Evolutionary conservation across 2,329 filamentous ascomycete species (phyloP).

Genomic region (Fusarium sp.): DNA sequence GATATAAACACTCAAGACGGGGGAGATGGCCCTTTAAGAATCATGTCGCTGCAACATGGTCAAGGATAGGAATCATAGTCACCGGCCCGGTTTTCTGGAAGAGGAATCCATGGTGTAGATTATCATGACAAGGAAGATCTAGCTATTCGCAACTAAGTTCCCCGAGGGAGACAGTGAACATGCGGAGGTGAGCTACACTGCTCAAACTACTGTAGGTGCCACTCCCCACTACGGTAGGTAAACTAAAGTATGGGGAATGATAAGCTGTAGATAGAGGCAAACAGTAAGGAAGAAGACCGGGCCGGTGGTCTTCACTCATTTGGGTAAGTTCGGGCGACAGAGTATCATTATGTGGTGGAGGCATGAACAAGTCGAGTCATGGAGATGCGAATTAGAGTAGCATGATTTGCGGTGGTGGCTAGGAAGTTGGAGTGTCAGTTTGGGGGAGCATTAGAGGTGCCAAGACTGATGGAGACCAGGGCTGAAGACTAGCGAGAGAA

Average conservation of each 20-base stretch:
- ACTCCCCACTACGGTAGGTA: constrained; percentile 32
- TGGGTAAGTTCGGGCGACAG: constrained; percentile 27
- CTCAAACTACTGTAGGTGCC: constrained; percentile 8
- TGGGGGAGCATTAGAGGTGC: constrained; percentile 31
- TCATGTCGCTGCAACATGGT: constrained; percentile 23
- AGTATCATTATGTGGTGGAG: constrained; percentile 40
- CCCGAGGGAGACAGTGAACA: constrained; percentile 8
- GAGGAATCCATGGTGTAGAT: constrained; percentile 32
- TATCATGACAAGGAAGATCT: constrained; percentile 1
- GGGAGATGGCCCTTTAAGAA: constrained; percentile 36
- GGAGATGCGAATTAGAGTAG: neutral
- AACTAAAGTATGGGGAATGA: constrained; percentile 34
- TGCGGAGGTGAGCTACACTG: constrained; percentile 7
- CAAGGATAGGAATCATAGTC: constrained; percentile 16
- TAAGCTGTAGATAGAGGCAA: constrained; percentile 31
- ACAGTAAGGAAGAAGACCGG: constrained; percentile 16
- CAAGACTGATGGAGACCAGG: constrained; percentile 25
- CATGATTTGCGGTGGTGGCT: constrained; percentile 16
- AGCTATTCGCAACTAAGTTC: constrained; percentile 20
- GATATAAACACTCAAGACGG: constrained; percentile 19
- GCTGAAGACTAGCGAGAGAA: neutral
- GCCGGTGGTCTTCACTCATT: constrained; percentile 29
- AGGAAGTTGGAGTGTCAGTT: constrained; percentile 8
- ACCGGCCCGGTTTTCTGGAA: constrained; percentile 42
- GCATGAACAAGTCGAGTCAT: constrained; percentile 10